Evolutionary conservation across 345 rosid species (phyloP).

Genomic region (Xanthoceras sorbifolium): DNA sequence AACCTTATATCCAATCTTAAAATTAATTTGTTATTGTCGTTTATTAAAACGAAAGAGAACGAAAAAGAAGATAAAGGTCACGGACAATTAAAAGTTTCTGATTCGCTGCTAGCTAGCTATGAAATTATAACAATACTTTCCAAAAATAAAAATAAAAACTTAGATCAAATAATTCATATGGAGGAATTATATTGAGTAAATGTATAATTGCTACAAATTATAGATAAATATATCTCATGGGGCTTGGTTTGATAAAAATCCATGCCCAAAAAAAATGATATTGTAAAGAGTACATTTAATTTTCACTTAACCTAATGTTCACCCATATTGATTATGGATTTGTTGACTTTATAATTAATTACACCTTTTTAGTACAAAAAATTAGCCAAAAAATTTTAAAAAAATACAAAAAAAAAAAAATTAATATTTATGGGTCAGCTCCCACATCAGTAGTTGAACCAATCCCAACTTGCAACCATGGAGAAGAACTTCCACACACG

Average conservation of each 20-base stretch:
- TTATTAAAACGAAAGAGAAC: too few relatives aligned
- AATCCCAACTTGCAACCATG: conserved; percentile 87
- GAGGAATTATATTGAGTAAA: too few relatives aligned
- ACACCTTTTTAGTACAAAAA: conserved; percentile 10
- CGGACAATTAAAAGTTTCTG: background rate
- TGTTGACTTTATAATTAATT: conserved; percentile 21
- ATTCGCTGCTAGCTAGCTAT: background rate
- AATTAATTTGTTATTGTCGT: too few relatives aligned
- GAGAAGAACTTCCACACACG: conserved; percentile 49
- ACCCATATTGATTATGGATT: background rate
- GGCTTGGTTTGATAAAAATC: conserved; percentile 15
- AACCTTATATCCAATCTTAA: too few relatives aligned
- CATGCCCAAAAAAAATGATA: background rate
- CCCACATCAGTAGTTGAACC: conserved; percentile 48
- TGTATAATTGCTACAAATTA: background rate
- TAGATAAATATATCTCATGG: conserved; percentile 9
- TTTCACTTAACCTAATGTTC: conserved; percentile 9
- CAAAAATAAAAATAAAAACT: background rate
- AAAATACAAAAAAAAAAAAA: background rate
- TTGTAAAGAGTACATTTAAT: background rate
- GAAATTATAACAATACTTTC: too few relatives aligned
- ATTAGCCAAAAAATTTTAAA: background rate
- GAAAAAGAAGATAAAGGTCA: background rate
- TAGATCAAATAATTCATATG: background rate
- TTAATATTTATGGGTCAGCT: conserved; percentile 30